These are phyloP conservation scores for Malus asiatica DNA, from an alignment of 306 rosid species.

Conservation along the genomic window DNA sequence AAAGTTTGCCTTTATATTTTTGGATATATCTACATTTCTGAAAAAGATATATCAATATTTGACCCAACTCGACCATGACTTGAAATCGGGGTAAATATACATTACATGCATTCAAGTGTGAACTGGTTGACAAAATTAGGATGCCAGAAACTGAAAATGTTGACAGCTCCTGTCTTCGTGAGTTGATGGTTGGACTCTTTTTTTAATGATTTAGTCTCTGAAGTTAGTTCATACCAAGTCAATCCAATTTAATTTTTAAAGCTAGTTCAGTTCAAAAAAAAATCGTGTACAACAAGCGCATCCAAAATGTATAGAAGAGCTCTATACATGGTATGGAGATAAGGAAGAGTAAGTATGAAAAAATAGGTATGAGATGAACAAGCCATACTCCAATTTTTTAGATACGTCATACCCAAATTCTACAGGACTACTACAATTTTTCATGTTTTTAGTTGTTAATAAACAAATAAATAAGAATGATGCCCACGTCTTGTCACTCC, in stretches of 20 bases:
- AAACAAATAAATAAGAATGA: no score
- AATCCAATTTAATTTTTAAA: accelerated
- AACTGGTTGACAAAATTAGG: neutral
- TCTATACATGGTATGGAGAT: neutral
- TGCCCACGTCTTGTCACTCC: no score
- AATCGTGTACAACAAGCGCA: no score
- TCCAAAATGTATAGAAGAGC: no score
- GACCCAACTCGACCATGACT: neutral
- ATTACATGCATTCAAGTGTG: neutral
- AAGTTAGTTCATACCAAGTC: no score
- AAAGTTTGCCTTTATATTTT: neutral
- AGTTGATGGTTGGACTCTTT: no score
- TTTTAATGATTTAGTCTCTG: no score
- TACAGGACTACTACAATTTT: no score
- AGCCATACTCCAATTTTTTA: no score
- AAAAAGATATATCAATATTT: neutral
- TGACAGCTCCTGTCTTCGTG: neutral
- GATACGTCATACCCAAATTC: no score
- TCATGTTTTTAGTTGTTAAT: no score
- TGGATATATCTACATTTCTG: neutral
- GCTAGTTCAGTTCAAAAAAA: accelerated
- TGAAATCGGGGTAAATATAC: neutral
- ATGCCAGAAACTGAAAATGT: neutral
- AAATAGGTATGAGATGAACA: neutral
- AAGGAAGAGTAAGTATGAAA: no score